Evolutionary conservation across 352 stramenopile genomes (phyloP), one percentile per base, ranked within the genome.

Genomic region (Phytophthora sp.): DNA sequence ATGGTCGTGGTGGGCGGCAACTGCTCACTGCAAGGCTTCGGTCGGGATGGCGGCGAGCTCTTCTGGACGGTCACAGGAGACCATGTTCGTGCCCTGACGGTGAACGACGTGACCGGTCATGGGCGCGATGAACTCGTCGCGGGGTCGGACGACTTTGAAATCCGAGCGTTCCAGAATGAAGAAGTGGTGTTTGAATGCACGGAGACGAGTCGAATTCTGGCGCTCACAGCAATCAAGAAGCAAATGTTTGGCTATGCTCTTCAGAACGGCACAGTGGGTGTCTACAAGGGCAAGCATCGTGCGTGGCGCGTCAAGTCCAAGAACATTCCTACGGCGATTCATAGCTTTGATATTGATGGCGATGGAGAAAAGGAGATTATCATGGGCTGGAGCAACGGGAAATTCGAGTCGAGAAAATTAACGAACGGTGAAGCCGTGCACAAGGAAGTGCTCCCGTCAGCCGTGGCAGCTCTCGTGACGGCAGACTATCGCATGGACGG

Each of bases 291-390:
- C 35, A 90, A 88, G 27, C 70, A 82, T 63, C 89, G 94, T 45
- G 79, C 92, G 11, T 98, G 93, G 93, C 85, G 94, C 50, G 89
- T 98, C 62, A 98, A 98, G 66, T 94, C 82, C 15, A 98, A 98
- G 65, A 90, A 98, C 62, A 63, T 73, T 9, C 80, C 89, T 2
- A 93, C 77, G 4, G 80, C 89, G 4, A 86, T 98, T 54, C 77
- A 88, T 36, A 84, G 74, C 46, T 97, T 97, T 66, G 91, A 98
- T 63, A 90, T 98, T 36, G 90, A 98, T 49, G 89, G 81, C 13
- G 93, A 98, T 58, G 93, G 90, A 29, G 87, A 94, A 35, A 82
- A 89, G 45, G 90, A 98, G 60, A 83, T 95, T 45, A 71, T 98
- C 31, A 94, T 94, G 38, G 93, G 91, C 26, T 98, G 91, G 91